Evolutionary conservation across 2,329 filamentous ascomycete genomes (phyloP).

Genomic region (Ophiosphaerella herpotricha): DNA sequence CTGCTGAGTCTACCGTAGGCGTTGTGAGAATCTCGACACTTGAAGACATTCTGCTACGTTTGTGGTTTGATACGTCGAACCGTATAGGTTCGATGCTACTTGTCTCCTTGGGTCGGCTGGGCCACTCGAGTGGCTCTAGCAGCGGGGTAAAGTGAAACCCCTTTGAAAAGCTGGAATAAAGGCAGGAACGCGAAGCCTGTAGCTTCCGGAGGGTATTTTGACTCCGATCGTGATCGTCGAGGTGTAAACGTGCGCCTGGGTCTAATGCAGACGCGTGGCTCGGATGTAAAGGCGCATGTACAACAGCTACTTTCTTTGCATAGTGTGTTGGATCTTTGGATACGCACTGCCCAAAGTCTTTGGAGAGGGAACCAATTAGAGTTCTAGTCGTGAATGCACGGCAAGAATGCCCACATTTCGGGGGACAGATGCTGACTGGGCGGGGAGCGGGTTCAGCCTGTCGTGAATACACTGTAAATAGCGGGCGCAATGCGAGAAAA

Average conservation of each 20-base stretch:
- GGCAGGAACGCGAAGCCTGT: neutral
- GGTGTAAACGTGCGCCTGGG: neutral
- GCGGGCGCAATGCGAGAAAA: slow-evolving; percentile 17
- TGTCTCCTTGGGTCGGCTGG: neutral
- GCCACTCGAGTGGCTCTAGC: slow-evolving; percentile 9
- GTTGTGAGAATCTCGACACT: slow-evolving; percentile 76
- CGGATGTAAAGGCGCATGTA: neutral
- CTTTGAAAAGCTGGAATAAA: slow-evolving; percentile 4
- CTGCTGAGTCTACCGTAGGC: slow-evolving; percentile 86
- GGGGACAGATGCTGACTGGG: neutral
- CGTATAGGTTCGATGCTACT: neutral
- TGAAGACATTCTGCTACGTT: slow-evolving; percentile 65
- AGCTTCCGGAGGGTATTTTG: slow-evolving; percentile 1
- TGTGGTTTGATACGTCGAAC: neutral
- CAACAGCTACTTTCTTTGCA: neutral
- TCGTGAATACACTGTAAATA: neutral
- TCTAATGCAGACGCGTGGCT: neutral
- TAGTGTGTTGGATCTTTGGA: neutral
- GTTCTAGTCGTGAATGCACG: slow-evolving; percentile 3
- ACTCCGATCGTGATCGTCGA: neutral
- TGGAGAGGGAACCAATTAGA: neutral
- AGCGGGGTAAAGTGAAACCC: neutral
- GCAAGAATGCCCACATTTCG: neutral
- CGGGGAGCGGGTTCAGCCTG: neutral
- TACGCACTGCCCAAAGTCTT: slow-evolving; percentile 6